Conservation (phyloP, 495 filamentous ascomycete species). For the Neurospora sp. region DNA sequence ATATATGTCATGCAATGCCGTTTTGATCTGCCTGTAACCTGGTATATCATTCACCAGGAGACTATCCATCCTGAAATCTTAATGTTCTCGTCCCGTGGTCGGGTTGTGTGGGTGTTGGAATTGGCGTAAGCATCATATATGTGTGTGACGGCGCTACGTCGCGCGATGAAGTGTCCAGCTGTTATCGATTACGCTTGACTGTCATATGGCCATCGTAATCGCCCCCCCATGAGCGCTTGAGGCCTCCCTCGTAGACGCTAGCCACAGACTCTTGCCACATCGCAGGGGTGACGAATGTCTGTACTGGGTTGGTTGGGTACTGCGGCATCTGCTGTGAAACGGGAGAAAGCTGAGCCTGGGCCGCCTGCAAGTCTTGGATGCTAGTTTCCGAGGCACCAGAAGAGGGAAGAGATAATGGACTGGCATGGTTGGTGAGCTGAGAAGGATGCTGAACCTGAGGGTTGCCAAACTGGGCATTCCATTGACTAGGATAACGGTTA, state of each 20-base stretch:
- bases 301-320: slow-evolving; percentile 42
- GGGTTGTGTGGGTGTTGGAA: neutral
- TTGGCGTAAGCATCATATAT: neutral
- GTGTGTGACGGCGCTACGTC: neutral
- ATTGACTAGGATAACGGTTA: slow-evolving; percentile 50
- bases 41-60: neutral
- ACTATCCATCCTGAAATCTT: neutral
- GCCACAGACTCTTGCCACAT: slow-evolving; percentile 98
- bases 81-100: neutral
- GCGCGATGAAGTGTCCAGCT: neutral
- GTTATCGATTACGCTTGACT: slow-evolving; percentile 13
- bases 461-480: slow-evolving; percentile 84
- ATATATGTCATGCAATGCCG: neutral
- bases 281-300: slow-evolving; percentile 73
- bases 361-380: slow-evolving; percentile 40
- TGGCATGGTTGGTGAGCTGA: slow-evolving; percentile 27
- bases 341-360: slow-evolving; percentile 40
- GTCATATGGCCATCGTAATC: slow-evolving; percentile 36
- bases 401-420: slow-evolving; percentile 32
- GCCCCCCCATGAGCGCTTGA: slow-evolving; percentile 67
- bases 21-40: neutral
- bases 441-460: slow-evolving; percentile 35
- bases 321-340: slow-evolving; percentile 44
- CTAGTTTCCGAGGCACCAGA: slow-evolving; percentile 41
- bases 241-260: slow-evolving; percentile 68